Evolutionary conservation across 2,329 filamentous ascomycete species (phyloP).

Genomic region (Colletotrichum shisoi): DNA sequence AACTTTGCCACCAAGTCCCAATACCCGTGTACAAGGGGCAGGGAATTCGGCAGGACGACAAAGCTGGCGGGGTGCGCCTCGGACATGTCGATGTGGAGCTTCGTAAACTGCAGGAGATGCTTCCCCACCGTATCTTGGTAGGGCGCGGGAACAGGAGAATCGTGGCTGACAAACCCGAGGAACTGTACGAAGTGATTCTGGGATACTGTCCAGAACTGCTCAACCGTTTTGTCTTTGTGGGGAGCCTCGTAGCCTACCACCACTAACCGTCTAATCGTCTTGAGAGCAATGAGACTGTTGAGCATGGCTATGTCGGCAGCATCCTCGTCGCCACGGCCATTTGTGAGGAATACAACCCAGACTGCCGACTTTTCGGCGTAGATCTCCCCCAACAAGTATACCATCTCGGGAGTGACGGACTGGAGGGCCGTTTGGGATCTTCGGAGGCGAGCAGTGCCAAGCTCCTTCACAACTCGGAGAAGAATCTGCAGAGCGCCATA

Average conservation of each 20-base stretch:
- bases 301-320: slow-evolving; percentile 71
- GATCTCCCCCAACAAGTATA: slow-evolving; percentile 79
- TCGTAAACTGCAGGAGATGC: slow-evolving; percentile 88
- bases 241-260: slow-evolving; percentile 85
- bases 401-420: slow-evolving; percentile 79
- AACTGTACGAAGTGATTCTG: slow-evolving; percentile 81
- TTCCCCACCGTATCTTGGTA: slow-evolving; percentile 76
- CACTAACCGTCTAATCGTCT: slow-evolving; percentile 79
- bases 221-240: slow-evolving; percentile 77
- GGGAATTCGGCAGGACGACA: slow-evolving; percentile 78
- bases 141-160: slow-evolving; percentile 60
- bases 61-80: slow-evolving; percentile 82
- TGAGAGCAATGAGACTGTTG: slow-evolving; percentile 80
- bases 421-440: slow-evolving; percentile 80
- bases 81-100: slow-evolving; percentile 89
- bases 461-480: slow-evolving; percentile 87
- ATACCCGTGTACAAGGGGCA: slow-evolving; percentile 80
- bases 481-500: slow-evolving; percentile 78
- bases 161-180: slow-evolving; percentile 67
- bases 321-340: slow-evolving; percentile 65
- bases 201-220: slow-evolving; percentile 81
- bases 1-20: slow-evolving; percentile 83
- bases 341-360: slow-evolving; percentile 71
- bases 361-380: slow-evolving; percentile 76
- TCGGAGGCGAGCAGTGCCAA: slow-evolving; percentile 79